Percentiles rank a stretch among this genome's conserved stretches.
These are phyloP conservation scores for Clathrus columnatus DNA, from an alignment of 768 basidiomycete genomes.

Conservation along the genomic window DNA sequence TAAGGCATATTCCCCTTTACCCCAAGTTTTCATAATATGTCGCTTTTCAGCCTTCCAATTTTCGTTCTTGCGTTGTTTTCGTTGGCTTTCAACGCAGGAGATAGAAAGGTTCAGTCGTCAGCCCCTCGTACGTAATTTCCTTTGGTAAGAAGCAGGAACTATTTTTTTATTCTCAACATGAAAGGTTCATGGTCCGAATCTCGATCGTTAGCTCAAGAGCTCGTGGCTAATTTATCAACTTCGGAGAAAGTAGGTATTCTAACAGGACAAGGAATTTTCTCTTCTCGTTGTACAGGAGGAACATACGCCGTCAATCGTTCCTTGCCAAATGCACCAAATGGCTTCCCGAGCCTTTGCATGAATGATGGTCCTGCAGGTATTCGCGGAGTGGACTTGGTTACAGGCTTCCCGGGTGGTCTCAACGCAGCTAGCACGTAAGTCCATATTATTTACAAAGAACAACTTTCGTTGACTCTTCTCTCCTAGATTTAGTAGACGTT, in stretches of 20 bases:
- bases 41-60: too few relatives aligned
- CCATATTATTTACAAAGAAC: background rate
- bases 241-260: constrained; percentile 11
- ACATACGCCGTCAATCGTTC: constrained; percentile 7
- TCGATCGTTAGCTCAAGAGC: background rate
- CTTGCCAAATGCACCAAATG: constrained; percentile 1
- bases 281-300: constrained; percentile 10
- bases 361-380: constrained; percentile 13
- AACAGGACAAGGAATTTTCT: constrained; percentile 7
- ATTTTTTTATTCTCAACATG: background rate
- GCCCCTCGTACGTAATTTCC: background rate
- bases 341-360: constrained; percentile 10
- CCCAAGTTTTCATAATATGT: too few relatives aligned
- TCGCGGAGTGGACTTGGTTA: background rate
- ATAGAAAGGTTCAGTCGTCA: too few relatives aligned
- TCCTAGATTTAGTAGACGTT: constrained; percentile 9
- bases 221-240: constrained; percentile 8
- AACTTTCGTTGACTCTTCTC: background rate
- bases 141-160: background rate
- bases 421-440: constrained; percentile 25
- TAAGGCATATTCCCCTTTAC: too few relatives aligned
- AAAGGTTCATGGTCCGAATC: constrained; percentile 11
- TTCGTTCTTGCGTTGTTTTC: too few relatives aligned
- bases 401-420: constrained; percentile 39
- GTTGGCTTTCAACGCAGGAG: too few relatives aligned